Evolutionary conservation across 345 rosid species (phyloP).

Genomic region (Citrus glauca): DNA sequence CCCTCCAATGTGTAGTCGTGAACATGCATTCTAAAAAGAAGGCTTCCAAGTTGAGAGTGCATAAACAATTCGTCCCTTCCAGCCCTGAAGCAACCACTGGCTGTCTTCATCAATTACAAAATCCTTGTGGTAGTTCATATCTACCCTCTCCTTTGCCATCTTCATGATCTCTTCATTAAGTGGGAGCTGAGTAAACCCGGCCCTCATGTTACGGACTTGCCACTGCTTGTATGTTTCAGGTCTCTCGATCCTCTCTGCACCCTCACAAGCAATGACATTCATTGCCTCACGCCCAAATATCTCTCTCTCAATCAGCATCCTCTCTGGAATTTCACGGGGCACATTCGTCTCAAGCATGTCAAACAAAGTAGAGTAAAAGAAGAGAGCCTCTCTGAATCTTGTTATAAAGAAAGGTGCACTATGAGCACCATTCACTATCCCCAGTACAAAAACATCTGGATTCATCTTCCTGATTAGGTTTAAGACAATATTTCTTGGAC

Average conservation of each 20-base stretch:
- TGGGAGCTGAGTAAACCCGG: conserved; percentile 42
- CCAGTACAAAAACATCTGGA: conserved; percentile 41
- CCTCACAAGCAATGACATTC: conserved; percentile 57
- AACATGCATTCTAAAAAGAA: conserved; percentile 7
- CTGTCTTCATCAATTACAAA: conserved; percentile 42
- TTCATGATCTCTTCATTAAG: conserved; percentile 35
- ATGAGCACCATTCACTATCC: conserved; percentile 42
- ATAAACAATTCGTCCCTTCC: conserved; percentile 49
- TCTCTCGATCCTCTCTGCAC: conserved; percentile 50
- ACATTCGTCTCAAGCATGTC: conserved; percentile 45
- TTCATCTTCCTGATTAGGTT: conserved; percentile 38
- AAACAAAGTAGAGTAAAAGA: conserved; percentile 45
- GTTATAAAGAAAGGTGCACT: conserved; percentile 48
- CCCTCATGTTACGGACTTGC: conserved; percentile 39
- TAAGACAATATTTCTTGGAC: conserved; percentile 47
- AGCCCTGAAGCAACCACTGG: conserved; percentile 52
- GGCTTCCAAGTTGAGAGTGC: conserved; percentile 50
- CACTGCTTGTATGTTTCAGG: conserved; percentile 60
- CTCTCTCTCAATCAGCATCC: conserved; percentile 46
- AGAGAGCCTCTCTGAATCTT: conserved; percentile 56
- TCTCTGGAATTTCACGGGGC: conserved; percentile 45
- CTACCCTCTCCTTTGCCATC: conserved; percentile 36
- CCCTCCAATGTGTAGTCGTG: conserved; percentile 1
- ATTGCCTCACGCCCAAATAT: conserved; percentile 39
- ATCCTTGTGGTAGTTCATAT: conserved; percentile 40